These are phyloP conservation scores for Fusarium nisikadoi DNA, from an alignment of 2,329 filamentous ascomycete species.

Conservation along the genomic window DNA sequence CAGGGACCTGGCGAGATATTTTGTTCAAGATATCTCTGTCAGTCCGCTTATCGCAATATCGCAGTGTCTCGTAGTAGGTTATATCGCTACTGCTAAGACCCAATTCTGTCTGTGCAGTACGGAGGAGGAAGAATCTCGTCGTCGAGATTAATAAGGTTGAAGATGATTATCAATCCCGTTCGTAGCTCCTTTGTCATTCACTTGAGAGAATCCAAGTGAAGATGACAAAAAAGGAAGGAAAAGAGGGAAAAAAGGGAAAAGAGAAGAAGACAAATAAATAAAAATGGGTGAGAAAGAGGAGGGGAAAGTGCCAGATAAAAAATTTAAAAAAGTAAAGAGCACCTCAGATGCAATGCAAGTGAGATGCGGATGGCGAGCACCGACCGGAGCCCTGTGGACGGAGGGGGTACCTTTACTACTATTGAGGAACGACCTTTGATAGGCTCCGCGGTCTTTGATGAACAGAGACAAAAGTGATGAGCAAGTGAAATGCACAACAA, in stretches of 20 bases:
- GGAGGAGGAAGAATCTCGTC: slow-evolving; percentile 19
- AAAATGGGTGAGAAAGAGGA: not conserved
- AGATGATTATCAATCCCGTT: slow-evolving; percentile 16
- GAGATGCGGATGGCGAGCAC: slow-evolving; percentile 28
- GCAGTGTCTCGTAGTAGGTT: not conserved
- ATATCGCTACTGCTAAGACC: slow-evolving; percentile 22
- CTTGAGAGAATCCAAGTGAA: slow-evolving; percentile 33
- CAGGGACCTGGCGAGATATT: slow-evolving; percentile 28
- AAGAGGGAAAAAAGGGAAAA: not conserved
- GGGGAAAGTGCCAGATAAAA: slow-evolving; percentile 5
- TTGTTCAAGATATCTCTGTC: slow-evolving; percentile 16
- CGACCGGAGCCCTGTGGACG: not conserved
- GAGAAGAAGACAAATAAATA: slow-evolving; percentile 1
- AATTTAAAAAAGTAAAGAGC: slow-evolving; percentile 5
- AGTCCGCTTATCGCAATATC: slow-evolving; percentile 32
- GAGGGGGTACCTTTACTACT: slow-evolving; percentile 16
- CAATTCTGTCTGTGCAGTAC: slow-evolving; percentile 15
- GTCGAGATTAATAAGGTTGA: slow-evolving; percentile 5
- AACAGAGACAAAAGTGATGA: not conserved
- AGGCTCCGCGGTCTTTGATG: slow-evolving; percentile 16
- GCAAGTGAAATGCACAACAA: slow-evolving; percentile 19
- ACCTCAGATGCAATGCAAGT: slow-evolving; percentile 27
- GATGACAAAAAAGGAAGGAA: slow-evolving; percentile 27
- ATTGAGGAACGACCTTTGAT: slow-evolving; percentile 11
- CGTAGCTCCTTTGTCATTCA: slow-evolving; percentile 30